Evolutionary conservation across 2,329 filamentous ascomycete species (phyloP).

Genomic region (Aspergillus neotritici): DNA sequence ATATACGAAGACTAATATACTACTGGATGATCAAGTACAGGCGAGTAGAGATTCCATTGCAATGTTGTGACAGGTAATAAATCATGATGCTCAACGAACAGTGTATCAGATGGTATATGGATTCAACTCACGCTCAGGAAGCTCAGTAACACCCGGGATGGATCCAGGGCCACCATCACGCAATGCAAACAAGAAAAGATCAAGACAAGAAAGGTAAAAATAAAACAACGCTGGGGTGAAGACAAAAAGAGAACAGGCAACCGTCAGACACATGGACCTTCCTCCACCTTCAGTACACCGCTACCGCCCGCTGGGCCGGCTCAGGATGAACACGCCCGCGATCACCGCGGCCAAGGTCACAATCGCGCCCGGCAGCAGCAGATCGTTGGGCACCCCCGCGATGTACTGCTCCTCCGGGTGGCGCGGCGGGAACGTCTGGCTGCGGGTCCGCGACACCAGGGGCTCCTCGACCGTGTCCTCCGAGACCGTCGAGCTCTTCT

Average conservation of each 20-base stretch:
- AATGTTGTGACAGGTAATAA: background rate
- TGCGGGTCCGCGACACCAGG: constrained; percentile 36
- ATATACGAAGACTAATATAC: background rate
- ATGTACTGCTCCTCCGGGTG: constrained; percentile 70
- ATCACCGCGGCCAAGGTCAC: constrained; percentile 94
- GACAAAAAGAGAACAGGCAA: constrained; percentile 2
- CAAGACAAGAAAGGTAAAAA: constrained; percentile 2
- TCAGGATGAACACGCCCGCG: constrained; percentile 83
- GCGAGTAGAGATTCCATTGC: background rate
- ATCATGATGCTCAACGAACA: too few relatives aligned
- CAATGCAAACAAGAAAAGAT: constrained; percentile 6
- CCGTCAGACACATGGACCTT: background rate
- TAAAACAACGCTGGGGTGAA: constrained; percentile 9
- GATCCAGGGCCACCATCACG: constrained; percentile 6
- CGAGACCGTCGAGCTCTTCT: constrained; percentile 31
- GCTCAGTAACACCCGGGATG: constrained; percentile 22
- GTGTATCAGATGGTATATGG: too few relatives aligned
- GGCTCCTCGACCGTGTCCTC: constrained; percentile 50
- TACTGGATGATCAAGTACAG: background rate
- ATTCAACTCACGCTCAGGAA: too few relatives aligned
- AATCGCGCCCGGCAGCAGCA: constrained; percentile 87
- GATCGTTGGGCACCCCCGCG: constrained; percentile 85
- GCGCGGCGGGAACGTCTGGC: constrained; percentile 44
- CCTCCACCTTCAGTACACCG: background rate
- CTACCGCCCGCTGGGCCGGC: constrained; percentile 55